Conservation (phyloP, 2,329 filamentous ascomycete species). For the Fusarium veterinarium region DNA sequence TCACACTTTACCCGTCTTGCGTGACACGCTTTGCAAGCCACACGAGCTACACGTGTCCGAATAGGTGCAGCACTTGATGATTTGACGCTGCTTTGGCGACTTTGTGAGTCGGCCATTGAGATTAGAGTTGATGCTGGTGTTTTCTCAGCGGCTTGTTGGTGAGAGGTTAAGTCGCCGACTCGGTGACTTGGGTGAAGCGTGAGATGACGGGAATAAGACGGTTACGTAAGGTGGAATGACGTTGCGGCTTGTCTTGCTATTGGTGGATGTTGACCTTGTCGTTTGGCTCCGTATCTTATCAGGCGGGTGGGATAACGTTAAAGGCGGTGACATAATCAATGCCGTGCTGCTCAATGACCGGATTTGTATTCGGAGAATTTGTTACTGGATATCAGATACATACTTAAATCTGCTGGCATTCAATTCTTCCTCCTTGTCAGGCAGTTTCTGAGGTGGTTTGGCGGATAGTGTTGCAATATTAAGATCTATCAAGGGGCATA, state of each 20-base stretch:
- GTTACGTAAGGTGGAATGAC: conserved; percentile 1
- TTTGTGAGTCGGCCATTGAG: neutral
- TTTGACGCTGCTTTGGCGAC: neutral
- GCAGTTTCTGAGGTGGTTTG: no score
- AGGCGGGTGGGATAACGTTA: neutral
- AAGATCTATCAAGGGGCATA: no score
- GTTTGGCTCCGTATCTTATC: neutral
- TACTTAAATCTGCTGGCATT: no score
- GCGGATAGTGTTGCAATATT: no score
- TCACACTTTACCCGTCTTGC: conserved; percentile 37
- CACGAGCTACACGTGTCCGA: conserved; percentile 17
- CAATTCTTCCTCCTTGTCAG: no score
- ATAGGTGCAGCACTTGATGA: neutral
- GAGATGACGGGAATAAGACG: neutral
- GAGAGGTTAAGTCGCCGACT: conserved; percentile 14
- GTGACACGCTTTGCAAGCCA: conserved; percentile 39
- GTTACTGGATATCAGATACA: no score
- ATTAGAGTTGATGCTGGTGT: neutral
- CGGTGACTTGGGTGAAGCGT: neutral
- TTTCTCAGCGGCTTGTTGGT: neutral
- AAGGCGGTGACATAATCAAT: neutral
- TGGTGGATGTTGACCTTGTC: neutral
- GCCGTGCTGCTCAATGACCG: neutral
- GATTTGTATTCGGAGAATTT: neutral
- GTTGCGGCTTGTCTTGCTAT: neutral